phyloP scores from a whole-genome alignment of 257 asterid species.

The Fraxinus cuspidata region DNA sequence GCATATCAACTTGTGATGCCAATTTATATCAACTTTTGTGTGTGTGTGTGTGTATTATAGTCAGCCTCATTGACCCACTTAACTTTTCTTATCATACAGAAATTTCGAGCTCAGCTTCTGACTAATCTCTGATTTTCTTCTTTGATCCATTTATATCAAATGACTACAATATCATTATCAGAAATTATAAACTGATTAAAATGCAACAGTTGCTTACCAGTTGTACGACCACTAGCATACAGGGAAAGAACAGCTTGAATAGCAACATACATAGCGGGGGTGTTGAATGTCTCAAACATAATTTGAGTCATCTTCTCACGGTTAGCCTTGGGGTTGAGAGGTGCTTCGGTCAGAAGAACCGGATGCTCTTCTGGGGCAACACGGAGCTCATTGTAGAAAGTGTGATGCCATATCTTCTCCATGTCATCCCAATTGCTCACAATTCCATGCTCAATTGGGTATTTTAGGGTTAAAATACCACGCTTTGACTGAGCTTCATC shows the following conservation, averaged over 20 bases:
- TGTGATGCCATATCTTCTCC: slow-evolving; percentile 98
- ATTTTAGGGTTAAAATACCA: slow-evolving; percentile 81
- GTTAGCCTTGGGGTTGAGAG: slow-evolving; percentile 93
- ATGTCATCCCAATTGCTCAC: slow-evolving; percentile 96
- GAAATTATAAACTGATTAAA: slow-evolving; percentile 5
- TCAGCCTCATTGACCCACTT: background rate
- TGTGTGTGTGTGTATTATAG: too few species aligned
- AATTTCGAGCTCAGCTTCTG: background rate
- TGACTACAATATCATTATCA: slow-evolving; percentile 3
- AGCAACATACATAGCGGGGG: slow-evolving; percentile 97
- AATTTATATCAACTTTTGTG: too few species aligned
- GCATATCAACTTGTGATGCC: background rate
- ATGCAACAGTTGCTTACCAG: slow-evolving; percentile 52
- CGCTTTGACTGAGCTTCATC: slow-evolving; percentile 93
- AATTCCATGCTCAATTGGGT: slow-evolving; percentile 93
- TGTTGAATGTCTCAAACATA: slow-evolving; percentile 90
- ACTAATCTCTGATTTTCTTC: background rate
- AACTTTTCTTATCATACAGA: background rate
- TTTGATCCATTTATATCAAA: background rate
- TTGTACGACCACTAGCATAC: slow-evolving; percentile 95
- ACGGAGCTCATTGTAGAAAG: slow-evolving; percentile 90
- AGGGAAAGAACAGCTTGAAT: slow-evolving; percentile 93
- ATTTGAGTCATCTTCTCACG: slow-evolving; percentile 96
- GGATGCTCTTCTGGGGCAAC: slow-evolving; percentile 98
- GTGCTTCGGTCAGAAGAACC: slow-evolving; percentile 83